These are phyloP conservation scores for Plectranthus barbatus DNA, from an alignment of 257 asterid genomes.

Conservation along the genomic window DNA sequence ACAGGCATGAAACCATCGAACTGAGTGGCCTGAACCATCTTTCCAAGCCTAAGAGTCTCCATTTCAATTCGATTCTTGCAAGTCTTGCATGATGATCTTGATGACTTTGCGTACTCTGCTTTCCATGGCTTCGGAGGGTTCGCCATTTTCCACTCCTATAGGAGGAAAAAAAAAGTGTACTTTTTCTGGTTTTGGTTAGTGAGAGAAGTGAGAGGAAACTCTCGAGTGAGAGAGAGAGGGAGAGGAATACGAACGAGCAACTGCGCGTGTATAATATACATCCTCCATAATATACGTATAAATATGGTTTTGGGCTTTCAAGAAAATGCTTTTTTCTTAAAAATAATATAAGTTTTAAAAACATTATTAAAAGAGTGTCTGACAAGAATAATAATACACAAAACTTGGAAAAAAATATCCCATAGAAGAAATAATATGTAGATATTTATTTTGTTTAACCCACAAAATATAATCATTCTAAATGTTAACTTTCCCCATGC, in stretches of 20 bases:
- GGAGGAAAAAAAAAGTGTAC: neutral
- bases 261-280: neutral
- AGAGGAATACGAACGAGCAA: no score
- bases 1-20: slow-evolving; percentile 97
- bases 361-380: neutral
- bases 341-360: neutral
- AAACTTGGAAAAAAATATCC: neutral
- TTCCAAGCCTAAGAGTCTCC: slow-evolving; percentile 81
- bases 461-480: no score
- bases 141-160: slow-evolving; percentile 42
- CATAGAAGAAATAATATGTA: neutral
- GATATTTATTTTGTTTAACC: no score
- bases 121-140: slow-evolving; percentile 89
- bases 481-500: no score
- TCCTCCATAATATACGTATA: no score
- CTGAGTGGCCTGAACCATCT: slow-evolving; percentile 84
- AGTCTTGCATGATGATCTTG: slow-evolving; percentile 85
- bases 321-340: neutral
- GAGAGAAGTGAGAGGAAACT: neutral
- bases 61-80: slow-evolving; percentile 58
- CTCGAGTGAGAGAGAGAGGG: no score
- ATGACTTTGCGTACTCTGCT: slow-evolving; percentile 86
- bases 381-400: neutral
- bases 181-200: neutral
- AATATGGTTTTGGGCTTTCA: neutral